Percentiles rank a stretch among this genome's conserved stretches.
These are phyloP conservation scores for Clavariopsis aquatica DNA, from an alignment of 495 filamentous ascomycete genomes.

Conservation along the genomic window DNA sequence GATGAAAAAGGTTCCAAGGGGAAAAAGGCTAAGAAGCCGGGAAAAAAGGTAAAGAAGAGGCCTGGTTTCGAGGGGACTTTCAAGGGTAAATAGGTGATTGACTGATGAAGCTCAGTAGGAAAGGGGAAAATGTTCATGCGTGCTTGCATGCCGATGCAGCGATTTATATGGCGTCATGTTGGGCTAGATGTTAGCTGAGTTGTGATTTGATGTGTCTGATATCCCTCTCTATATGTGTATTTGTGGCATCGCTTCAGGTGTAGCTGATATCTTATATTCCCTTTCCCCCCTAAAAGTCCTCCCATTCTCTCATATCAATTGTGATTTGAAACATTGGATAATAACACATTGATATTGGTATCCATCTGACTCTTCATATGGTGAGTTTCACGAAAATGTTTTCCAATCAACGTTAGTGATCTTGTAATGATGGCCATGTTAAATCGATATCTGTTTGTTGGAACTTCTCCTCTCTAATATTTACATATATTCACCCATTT, in stretches of 20 bases:
- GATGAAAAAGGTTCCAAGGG: slow-evolving; percentile 67
- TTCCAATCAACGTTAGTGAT: neutral
- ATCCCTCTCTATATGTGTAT: neutral
- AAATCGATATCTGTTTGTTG: slow-evolving; percentile 11
- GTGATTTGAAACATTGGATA: too few species aligned
- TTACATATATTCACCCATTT: slow-evolving; percentile 19
- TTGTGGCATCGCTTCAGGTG: neutral
- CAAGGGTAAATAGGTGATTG: slow-evolving; percentile 52
- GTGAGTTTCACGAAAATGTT: neutral
- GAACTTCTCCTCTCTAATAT: slow-evolving; percentile 13
- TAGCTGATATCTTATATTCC: neutral
- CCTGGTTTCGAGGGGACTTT: slow-evolving; percentile 95
- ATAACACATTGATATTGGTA: too few species aligned
- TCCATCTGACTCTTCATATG: neutral
- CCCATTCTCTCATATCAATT: too few species aligned
- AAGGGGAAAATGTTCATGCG: too few species aligned
- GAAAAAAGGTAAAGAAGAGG: slow-evolving; percentile 54
- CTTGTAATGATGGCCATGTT: neutral
- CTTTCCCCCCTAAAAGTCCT: too few species aligned
- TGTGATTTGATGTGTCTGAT: neutral
- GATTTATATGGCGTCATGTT: neutral
- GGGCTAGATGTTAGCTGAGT: neutral
- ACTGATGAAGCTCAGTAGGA: neutral
- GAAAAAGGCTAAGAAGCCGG: slow-evolving; percentile 65
- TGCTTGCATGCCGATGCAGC: neutral